Evolutionary conservation across 139 green algal species (phyloP), one percentile per base, ranked within the genome.

Genomic region (Marvania coccoides): DNA sequence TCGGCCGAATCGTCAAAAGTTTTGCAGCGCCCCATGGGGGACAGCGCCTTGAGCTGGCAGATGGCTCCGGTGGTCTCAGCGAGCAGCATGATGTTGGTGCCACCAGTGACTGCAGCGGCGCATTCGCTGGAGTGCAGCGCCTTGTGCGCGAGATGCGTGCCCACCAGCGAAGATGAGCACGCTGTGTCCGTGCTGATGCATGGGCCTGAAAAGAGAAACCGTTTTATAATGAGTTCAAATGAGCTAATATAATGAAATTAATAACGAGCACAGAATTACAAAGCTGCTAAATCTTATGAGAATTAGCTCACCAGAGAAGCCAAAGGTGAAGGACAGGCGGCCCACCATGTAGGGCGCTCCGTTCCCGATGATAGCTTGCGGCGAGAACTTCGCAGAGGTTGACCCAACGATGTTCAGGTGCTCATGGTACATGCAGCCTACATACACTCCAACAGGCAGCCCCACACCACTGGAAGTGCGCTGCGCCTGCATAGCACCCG

Each of bases 301-400:
- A n/a, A n/a, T n/a, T n/a, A n/a, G n/a, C n/a, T n/a, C n/a, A 23
- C 87, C 82, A 33, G 63, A 77, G 2, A 87, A 47, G 19, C 71
- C 77, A 71, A 83, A 87, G 1, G 69, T 75, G 67, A 78, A 88
- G 4, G 79, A 84, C 30, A 88, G 28, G 8, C 83, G 66, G 3
- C 83, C 83, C 0, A 69, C 76, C 36, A 77, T 67, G 30, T 80
- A 76, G 6, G 62, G 59, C 3, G 75, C 24, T 9, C 58, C 68
- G 40, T 48, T 80, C 57, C 78, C 76, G 8, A 78, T 23, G 4
- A 81, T 63, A 10, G 72, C 59, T 6, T 57, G 53, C 4, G 76
- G 38, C 4, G 68, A 42, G 5, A 75, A 53, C 35, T 48, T 24
- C 3, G 31, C 24, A 0, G 24, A 28, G 6, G 5, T 4, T 1